Evolutionary conservation across 371 early-diverging fungal species (phyloP).

Genomic region (Sporodiniella umbellata): DNA sequence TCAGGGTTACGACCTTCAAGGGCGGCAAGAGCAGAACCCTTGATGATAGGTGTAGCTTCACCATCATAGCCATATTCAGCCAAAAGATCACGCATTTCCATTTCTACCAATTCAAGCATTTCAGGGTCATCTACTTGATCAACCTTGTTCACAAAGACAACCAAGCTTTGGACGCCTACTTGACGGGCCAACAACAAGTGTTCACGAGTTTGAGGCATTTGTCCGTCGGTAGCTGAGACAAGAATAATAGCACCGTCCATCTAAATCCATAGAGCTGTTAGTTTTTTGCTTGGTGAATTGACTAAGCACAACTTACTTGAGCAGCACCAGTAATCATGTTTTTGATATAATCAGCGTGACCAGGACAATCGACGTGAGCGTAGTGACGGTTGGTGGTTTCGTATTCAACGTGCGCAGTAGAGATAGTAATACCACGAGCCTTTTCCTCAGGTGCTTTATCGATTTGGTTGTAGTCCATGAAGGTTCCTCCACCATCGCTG

Average conservation of each 20-base stretch:
- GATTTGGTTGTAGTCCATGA: slow-evolving; percentile 92
- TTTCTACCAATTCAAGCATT: slow-evolving; percentile 97
- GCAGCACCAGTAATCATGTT: slow-evolving; percentile 99
- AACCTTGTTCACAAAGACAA: slow-evolving; percentile 99
- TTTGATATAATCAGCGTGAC: slow-evolving; percentile 99
- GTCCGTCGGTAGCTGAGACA: slow-evolving; percentile 97
- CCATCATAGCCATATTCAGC: slow-evolving; percentile 92
- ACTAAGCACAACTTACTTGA: slow-evolving; percentile 64
- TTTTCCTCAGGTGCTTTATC: slow-evolving; percentile 98
- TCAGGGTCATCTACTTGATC: slow-evolving; percentile 96
- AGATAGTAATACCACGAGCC: slow-evolving; percentile 97
- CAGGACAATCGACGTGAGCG: slow-evolving; percentile 99
- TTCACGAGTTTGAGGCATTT: slow-evolving; percentile 96
- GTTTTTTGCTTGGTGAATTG: slow-evolving; percentile 16
- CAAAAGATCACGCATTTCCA: slow-evolving; percentile 98
- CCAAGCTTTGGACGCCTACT: slow-evolving; percentile 94
- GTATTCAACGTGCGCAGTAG: slow-evolving; percentile 95
- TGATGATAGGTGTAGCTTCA: slow-evolving; percentile 90
- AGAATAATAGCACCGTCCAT: slow-evolving; percentile 99
- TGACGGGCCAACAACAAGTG: slow-evolving; percentile 95
- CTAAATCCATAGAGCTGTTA: too few species aligned
- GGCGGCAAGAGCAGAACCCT: slow-evolving; percentile 96
- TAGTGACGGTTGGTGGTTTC: slow-evolving; percentile 91
- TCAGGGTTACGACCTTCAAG: slow-evolving; percentile 91
- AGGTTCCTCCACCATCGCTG: slow-evolving; percentile 74